These are phyloP conservation scores for Sodiomyces alkalinus DNA, from an alignment of 2,329 filamentous ascomycete genomes.

Conservation along the genomic window DNA sequence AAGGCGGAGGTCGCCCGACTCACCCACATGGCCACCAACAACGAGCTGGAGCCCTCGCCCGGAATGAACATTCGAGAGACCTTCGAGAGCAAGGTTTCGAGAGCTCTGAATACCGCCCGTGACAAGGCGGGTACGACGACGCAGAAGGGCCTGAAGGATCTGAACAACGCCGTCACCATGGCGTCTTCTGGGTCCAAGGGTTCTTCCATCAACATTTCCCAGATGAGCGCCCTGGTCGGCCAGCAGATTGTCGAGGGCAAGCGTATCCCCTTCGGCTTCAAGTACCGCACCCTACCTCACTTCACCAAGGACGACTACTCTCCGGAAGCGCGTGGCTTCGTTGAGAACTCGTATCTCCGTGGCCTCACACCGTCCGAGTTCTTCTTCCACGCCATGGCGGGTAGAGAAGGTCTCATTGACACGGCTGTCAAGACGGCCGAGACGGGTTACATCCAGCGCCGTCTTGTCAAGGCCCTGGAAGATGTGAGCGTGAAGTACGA, in stretches of 20 bases:
- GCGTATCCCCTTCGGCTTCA: conserved; percentile 98
- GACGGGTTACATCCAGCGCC: conserved; percentile 97
- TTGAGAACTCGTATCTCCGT: conserved; percentile 96
- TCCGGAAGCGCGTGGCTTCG: conserved; percentile 89
- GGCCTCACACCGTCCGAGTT: conserved; percentile 92
- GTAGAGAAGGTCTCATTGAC: conserved; percentile 98
- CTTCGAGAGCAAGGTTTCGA: conserved; percentile 93
- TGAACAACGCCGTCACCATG: conserved; percentile 96
- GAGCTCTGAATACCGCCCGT: conserved; percentile 86
- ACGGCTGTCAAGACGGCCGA: conserved; percentile 98
- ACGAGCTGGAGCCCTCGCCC: conserved; percentile 79
- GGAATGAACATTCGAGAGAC: conserved; percentile 99
- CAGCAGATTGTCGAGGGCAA: conserved; percentile 98
- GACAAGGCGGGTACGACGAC: conserved; percentile 90
- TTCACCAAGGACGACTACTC: conserved; percentile 99
- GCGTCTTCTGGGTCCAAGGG: conserved; percentile 94
- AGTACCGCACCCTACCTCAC: conserved; percentile 90
- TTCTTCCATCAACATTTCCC: conserved; percentile 97
- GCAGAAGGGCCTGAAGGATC: conserved; percentile 81
- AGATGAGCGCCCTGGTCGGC: conserved; percentile 96
- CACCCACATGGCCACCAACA: conserved; percentile 65
- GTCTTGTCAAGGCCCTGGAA: conserved; percentile 94
- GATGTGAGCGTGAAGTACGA: conserved; percentile 97
- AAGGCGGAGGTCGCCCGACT: conserved; percentile 69
- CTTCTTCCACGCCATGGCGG: conserved; percentile 99